Conservation (phyloP, 495 filamentous ascomycete genomes). For the Sordaria brevicollis region DNA sequence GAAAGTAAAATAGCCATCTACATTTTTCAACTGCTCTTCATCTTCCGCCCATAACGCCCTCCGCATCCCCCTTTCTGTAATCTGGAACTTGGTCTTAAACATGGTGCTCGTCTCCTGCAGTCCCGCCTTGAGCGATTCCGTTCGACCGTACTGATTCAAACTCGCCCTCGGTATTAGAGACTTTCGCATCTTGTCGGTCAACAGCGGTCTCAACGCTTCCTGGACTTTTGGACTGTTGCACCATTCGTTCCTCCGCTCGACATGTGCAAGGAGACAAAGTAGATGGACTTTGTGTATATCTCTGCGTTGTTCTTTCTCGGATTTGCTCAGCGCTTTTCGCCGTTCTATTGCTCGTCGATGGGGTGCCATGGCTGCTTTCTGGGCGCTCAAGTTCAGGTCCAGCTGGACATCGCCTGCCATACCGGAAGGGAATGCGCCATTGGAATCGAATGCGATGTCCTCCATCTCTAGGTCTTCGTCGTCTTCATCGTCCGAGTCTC, state of each 20-base stretch:
- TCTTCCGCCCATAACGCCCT: slow-evolving; percentile 64
- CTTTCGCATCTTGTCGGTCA: slow-evolving; percentile 48
- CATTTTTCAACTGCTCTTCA: slow-evolving; percentile 46
- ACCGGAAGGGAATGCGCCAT: slow-evolving; percentile 6
- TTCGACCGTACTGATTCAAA: slow-evolving; percentile 58
- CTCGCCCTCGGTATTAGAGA: slow-evolving; percentile 54
- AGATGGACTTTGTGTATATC: slow-evolving; percentile 81
- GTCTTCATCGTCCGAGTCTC: slow-evolving; percentile 21
- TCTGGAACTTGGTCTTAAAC: slow-evolving; percentile 55
- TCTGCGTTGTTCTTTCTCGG: slow-evolving; percentile 60
- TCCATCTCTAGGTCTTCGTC: slow-evolving; percentile 25
- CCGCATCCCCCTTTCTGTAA: slow-evolving; percentile 60
- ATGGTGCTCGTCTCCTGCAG: slow-evolving; percentile 55
- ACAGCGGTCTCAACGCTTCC: slow-evolving; percentile 44
- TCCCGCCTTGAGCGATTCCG: slow-evolving; percentile 68
- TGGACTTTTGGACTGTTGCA: slow-evolving; percentile 70
- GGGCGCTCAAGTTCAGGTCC: slow-evolving; percentile 41
- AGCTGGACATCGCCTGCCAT: slow-evolving; percentile 41
- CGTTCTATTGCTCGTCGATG: slow-evolving; percentile 24
- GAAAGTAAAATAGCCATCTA: slow-evolving; percentile 18
- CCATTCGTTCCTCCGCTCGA: slow-evolving; percentile 70
- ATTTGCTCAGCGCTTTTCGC: slow-evolving; percentile 53
- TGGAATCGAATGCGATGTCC: slow-evolving; percentile 23
- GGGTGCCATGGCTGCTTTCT: slow-evolving; percentile 27
- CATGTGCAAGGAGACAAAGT: slow-evolving; percentile 68